These are phyloP conservation scores for Mortierella sp. DNA, from an alignment of 371 early-diverging fungal species.

Conservation along the genomic window DNA sequence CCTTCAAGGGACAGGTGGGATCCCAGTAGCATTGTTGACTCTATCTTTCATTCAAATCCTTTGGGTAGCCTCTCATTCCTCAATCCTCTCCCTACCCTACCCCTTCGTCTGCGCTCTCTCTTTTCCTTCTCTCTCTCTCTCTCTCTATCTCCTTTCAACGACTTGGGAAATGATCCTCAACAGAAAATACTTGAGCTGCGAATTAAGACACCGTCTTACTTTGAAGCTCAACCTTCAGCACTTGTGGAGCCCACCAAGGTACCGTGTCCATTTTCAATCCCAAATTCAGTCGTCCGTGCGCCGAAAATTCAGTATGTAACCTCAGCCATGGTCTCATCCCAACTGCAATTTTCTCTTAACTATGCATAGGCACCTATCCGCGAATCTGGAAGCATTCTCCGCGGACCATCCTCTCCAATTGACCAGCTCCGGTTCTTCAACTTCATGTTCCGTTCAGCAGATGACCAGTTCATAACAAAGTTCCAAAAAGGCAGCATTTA, in stretches of 20 bases:
- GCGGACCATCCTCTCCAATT: constrained; percentile 34
- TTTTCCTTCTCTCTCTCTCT: not conserved
- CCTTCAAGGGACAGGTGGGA: constrained; percentile 45
- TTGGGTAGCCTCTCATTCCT: not conserved
- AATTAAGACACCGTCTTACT: constrained; percentile 40
- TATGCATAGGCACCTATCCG: not conserved
- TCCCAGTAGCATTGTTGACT: too few relatives aligned
- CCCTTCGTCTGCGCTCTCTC: not conserved
- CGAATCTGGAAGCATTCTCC: constrained; percentile 9
- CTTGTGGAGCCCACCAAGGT: constrained; percentile 40
- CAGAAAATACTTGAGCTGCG: constrained; percentile 44
- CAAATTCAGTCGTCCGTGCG: not conserved
- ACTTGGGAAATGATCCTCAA: not conserved
- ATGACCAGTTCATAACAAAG: constrained; percentile 40
- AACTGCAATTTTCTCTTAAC: not conserved
- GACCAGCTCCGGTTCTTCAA: constrained; percentile 42
- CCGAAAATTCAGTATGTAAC: not conserved
- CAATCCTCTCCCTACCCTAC: not conserved
- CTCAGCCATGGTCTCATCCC: not conserved
- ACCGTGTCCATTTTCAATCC: not conserved
- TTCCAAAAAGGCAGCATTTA: constrained; percentile 45
- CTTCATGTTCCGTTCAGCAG: constrained; percentile 37
- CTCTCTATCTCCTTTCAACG: too few relatives aligned
- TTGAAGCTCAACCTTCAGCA: constrained; percentile 19
- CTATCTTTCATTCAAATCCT: not conserved